These are phyloP conservation scores for Dendrostoma leiphaemia DNA, from an alignment of 2,329 filamentous ascomycete species.

Conservation along the genomic window DNA sequence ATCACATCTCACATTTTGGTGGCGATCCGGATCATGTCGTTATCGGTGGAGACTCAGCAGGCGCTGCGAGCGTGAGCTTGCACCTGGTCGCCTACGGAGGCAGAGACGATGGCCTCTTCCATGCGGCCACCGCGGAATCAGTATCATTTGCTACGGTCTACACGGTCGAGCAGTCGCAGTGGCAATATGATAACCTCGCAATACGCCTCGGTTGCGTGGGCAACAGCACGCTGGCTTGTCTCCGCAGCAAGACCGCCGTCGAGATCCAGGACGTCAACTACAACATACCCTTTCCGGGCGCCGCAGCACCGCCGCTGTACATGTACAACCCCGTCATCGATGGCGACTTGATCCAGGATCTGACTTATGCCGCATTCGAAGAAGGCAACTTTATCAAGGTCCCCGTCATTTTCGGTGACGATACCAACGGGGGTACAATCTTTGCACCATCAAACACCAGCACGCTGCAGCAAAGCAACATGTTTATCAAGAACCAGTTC, in stretches of 20 bases:
- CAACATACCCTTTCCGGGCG: slow-evolving; percentile 37
- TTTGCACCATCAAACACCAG: slow-evolving; percentile 53
- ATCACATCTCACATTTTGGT: slow-evolving; percentile 65
- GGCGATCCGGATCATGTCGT: slow-evolving; percentile 67
- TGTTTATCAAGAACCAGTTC: slow-evolving; percentile 58
- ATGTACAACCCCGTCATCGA: slow-evolving; percentile 57
- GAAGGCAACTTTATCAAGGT: slow-evolving; percentile 14
- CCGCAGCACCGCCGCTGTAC: slow-evolving; percentile 39
- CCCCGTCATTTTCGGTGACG: slow-evolving; percentile 38
- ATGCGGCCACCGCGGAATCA: slow-evolving; percentile 49
- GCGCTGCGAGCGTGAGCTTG: slow-evolving; percentile 62
- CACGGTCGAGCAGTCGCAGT: slow-evolving; percentile 45
- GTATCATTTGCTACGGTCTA: slow-evolving; percentile 50
- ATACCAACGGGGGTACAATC: slow-evolving; percentile 64
- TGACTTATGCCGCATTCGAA: slow-evolving; percentile 47
- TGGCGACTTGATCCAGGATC: slow-evolving; percentile 47
- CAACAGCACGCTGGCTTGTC: slow-evolving; percentile 40
- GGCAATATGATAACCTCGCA: slow-evolving; percentile 50
- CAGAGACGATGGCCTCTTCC: slow-evolving; percentile 46
- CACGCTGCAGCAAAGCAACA: slow-evolving; percentile 46
- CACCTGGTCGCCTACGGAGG: slow-evolving; percentile 59
- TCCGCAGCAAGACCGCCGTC: slow-evolving; percentile 39
- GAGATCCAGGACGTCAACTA: slow-evolving; percentile 42
- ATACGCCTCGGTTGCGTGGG: slow-evolving; percentile 40
- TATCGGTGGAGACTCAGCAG: slow-evolving; percentile 67